Evolutionary conservation across 2,329 filamentous ascomycete genomes (phyloP).

Genomic region (Cladosporium velox): DNA sequence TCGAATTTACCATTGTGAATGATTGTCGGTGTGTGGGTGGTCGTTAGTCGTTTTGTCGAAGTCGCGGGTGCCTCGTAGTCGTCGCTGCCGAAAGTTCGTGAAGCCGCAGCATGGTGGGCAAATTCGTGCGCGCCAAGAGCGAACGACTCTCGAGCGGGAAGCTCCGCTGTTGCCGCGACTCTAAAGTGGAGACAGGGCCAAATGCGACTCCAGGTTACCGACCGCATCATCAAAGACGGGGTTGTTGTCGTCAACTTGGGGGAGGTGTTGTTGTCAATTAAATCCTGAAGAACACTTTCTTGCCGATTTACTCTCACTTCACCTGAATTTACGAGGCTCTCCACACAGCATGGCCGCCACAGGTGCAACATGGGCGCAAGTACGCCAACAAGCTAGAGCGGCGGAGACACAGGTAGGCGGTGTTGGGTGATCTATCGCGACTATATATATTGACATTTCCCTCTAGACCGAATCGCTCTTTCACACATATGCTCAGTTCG

Average conservation of each 20-base stretch:
- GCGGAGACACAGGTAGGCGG: constrained; percentile 80
- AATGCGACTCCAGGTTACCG: constrained; percentile 4
- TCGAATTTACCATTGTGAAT: constrained; percentile 34
- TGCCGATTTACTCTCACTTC: neutral
- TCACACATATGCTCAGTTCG: constrained; percentile 88
- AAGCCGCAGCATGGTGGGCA: neutral
- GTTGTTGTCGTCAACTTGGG: constrained; percentile 4
- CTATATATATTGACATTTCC: constrained; percentile 27
- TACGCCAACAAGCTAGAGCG: constrained; percentile 86
- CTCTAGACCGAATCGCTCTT: constrained; percentile 78
- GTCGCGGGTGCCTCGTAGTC: constrained; percentile 24
- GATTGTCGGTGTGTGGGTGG: constrained; percentile 24
- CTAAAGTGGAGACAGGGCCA: neutral
- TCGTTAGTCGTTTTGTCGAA: constrained; percentile 21
- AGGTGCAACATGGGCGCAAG: constrained; percentile 74
- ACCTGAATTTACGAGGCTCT: neutral
- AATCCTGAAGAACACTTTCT: neutral
- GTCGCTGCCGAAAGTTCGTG: constrained; percentile 12
- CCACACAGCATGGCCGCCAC: constrained; percentile 44
- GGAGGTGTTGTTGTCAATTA: neutral
- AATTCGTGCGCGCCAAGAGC: constrained; percentile 2
- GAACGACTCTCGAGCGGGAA: neutral
- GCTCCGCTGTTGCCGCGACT: neutral
- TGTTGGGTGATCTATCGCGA: neutral
- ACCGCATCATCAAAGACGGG: constrained; percentile 20